Conservation (phyloP, 768 basidiomycete species). For the Pulveroboletus sp. region DNA sequence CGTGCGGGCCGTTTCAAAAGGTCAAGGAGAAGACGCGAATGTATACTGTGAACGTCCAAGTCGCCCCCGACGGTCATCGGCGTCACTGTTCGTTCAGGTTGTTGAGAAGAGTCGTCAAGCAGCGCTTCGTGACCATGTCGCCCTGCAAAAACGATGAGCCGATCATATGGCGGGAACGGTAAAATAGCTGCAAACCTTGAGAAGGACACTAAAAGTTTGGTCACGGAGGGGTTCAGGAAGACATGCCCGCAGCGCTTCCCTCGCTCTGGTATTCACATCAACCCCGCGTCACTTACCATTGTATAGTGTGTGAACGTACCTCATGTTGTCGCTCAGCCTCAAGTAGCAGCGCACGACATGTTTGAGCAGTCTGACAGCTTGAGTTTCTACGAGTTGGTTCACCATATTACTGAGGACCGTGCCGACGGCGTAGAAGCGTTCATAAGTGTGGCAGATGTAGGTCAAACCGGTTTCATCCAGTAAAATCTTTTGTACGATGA, state of each 20-base stretch:
- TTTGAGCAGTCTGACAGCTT: slow-evolving; percentile 92
- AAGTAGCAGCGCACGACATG: slow-evolving; percentile 98
- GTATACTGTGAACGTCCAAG: slow-evolving; percentile 5
- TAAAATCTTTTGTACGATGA: slow-evolving; percentile 98
- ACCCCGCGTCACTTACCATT: slow-evolving; percentile 1
- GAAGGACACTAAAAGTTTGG: slow-evolving; percentile 83
- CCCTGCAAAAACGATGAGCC: slow-evolving; percentile 48
- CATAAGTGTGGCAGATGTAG: slow-evolving; percentile 99
- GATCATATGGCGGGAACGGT: neutral
- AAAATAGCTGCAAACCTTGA: slow-evolving; percentile 59
- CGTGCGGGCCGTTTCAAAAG: slow-evolving; percentile 18
- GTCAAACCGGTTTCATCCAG: slow-evolving; percentile 96
- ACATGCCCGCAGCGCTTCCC: slow-evolving; percentile 93
- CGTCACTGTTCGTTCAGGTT: slow-evolving; percentile 71
- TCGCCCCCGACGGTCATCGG: neutral
- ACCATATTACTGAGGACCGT: slow-evolving; percentile 99
- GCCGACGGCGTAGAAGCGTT: slow-evolving; percentile 97
- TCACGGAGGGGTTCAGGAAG: slow-evolving; percentile 93
- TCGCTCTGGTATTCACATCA: slow-evolving; percentile 54
- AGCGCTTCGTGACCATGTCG: slow-evolving; percentile 97
- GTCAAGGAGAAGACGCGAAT: slow-evolving; percentile 1
- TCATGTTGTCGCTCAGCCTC: slow-evolving; percentile 90
- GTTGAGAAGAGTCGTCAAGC: slow-evolving; percentile 83
- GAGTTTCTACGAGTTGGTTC: slow-evolving; percentile 94
- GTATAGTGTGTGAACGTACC: slow-evolving; percentile 47